Evolutionary conservation across 2,329 filamentous ascomycete species (phyloP).

Genomic region (Penicillium frequentans): DNA sequence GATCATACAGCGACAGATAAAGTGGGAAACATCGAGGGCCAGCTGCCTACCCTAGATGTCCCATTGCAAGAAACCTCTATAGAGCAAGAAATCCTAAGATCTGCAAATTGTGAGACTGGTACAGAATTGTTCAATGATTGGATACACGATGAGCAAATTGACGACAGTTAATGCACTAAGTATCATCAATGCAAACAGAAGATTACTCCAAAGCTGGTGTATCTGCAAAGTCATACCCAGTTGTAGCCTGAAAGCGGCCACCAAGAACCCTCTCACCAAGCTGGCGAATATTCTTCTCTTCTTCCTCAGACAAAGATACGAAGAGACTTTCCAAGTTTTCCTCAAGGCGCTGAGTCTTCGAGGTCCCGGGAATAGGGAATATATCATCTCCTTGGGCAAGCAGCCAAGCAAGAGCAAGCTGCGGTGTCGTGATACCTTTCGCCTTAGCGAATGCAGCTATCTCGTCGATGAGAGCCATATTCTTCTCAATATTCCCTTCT

Average conservation of each 20-base stretch:
- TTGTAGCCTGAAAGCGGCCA: constrained; percentile 15
- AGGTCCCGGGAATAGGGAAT: constrained; percentile 61
- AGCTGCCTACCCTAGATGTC: neutral
- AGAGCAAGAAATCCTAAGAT: neutral
- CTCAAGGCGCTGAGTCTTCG: constrained; percentile 46
- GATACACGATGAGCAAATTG: neutral
- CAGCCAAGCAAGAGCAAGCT: constrained; percentile 65
- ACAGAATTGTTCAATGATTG: neutral
- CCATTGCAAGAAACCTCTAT: neutral
- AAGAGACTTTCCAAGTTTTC: constrained; percentile 39
- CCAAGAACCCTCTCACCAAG: constrained; percentile 5
- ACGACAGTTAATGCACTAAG: neutral
- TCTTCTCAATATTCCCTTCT: constrained; percentile 57
- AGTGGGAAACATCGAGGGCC: neutral
- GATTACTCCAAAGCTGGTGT: constrained; percentile 11
- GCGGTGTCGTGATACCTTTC: constrained; percentile 56
- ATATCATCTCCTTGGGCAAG: constrained; percentile 61
- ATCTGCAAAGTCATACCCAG: constrained; percentile 17
- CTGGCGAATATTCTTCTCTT: constrained; percentile 15
- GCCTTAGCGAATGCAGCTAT: constrained; percentile 51
- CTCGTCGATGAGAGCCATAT: constrained; percentile 54
- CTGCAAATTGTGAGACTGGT: neutral
- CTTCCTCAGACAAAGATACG: constrained; percentile 14
- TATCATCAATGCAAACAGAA: neutral
- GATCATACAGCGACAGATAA: neutral